These are phyloP conservation scores for Primulina eburnea DNA, from an alignment of 257 asterid species.

Conservation along the genomic window DNA sequence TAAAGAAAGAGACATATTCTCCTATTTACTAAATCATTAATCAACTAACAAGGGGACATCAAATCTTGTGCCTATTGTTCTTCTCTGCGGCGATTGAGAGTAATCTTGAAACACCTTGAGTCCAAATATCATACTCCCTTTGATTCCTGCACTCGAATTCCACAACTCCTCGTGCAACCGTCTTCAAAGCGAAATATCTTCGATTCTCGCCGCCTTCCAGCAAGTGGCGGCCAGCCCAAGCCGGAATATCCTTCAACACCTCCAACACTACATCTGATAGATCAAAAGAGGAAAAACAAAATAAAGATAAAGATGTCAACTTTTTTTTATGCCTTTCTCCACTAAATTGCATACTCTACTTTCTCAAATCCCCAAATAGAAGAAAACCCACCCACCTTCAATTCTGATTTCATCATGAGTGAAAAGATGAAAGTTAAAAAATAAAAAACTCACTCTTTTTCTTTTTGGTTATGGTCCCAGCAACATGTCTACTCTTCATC, in stretches of 20 bases:
- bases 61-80: constrained; percentile 52
- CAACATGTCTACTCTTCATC: constrained; percentile 95
- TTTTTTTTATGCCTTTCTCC: constrained; percentile 23
- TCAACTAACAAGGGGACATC: constrained; percentile 20
- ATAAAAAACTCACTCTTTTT: constrained; percentile 75
- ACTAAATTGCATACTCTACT: constrained; percentile 32
- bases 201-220: constrained; percentile 81
- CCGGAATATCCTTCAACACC: constrained; percentile 75
- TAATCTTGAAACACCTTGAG: constrained; percentile 89
- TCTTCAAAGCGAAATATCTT: constrained; percentile 75
- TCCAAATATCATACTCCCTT: constrained; percentile 89
- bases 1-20: constrained; percentile 16
- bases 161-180: constrained; percentile 68
- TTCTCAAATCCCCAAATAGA: constrained; percentile 86
- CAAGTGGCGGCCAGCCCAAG: constrained; percentile 97
- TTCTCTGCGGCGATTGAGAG: constrained; percentile 71
- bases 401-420: constrained; percentile 54
- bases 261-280: constrained; percentile 74
- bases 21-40: constrained; percentile 19
- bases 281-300: constrained; percentile 19
- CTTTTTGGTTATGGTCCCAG: constrained; percentile 99
- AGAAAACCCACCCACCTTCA: constrained; percentile 51
- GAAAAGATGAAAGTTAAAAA: constrained; percentile 34
- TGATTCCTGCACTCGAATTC: constrained; percentile 87
- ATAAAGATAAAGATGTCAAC: constrained; percentile 28